Evolutionary conservation across 73 alveolate genomes (phyloP), one percentile per base, ranked within the genome.

Genomic region (Loxodes magnus): DNA sequence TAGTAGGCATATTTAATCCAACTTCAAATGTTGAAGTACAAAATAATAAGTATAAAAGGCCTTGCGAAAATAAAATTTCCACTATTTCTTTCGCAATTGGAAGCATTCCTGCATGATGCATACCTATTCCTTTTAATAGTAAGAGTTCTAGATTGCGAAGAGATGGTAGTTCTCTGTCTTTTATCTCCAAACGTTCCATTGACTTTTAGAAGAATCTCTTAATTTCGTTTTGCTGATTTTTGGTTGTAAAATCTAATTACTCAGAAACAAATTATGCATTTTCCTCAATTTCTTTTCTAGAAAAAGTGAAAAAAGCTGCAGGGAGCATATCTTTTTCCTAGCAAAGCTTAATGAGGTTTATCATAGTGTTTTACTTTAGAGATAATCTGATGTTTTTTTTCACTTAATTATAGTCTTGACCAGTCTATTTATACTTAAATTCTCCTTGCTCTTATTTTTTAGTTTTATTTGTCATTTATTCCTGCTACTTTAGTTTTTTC

Each of bases 1-100:
- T 85, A 0, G 99, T 93, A 3, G 99, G 99, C 99, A 95, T 95
- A 71, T 95, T 95, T 43, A 95, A 77, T 4, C 99, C 99, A 85
- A 95, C 93, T 28, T 98, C 97, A 64, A 95, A 95, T 15, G 99
- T 92, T 42, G 96, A 94, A 6, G 99, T 95, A 7, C 99, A 97
- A 60, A 95, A 92, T 49, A 95, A 71, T 14, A 95, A 89, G 69
- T 92, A 88, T 5, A 94, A 63, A 36, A 81, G 56, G 23, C 97
- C 96, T 48, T 84, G 80, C 35, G 93, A 64, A 74, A 92, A 94
- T 14, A 94, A 78, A 14, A 94, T 75, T 60, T 94, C 99, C 12
- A 92, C 95, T 29, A 90, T 56, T 76, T 90, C 99, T 55, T 88
- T 88, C 34, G 87, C 58, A 25, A 92, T 84, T 3, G 99, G 99